Evolutionary conservation across 371 early-diverging fungal genomes (phyloP), one percentile per base, ranked within the genome.

Genomic region (Mucor velutinosus): DNA sequence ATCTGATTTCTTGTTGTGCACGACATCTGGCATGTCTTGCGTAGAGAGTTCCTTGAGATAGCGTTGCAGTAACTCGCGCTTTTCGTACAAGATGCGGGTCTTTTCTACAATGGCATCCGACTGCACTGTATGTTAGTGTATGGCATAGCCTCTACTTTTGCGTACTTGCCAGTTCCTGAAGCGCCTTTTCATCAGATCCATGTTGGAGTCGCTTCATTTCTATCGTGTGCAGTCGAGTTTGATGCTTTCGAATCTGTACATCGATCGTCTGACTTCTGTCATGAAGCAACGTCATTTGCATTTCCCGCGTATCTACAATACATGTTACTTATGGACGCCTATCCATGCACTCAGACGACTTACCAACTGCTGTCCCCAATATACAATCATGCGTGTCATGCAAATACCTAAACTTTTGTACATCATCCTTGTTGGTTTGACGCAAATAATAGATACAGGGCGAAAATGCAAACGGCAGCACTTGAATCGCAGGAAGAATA

Each of bases 381-480:
- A 67, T 65, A 67, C 79, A 79, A 14, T 73, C 69, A 66, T 86
- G 80, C 3, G 78, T 72, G 1, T 61, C 62, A 37, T 65, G 59
- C 66, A 81, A 73, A 51, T 76, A 71, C 23, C 60, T 56, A 45
- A 69, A 64, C 29, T 69, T 66, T 30, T 69, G 67, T 15, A 60
- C 58, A 21, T 67, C 74, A 10, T 60, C 63, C 43, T 78, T 69
- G 43, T 79, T 68, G 23, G 67, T 66, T 57, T 78, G 74, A 58
- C 76, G 83, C 45, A 70, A 76, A 66, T 85, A 83, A 41, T 80
- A 73, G 21, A 89, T 60, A 49, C 82, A 71, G 0, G 89, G 89
- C 8, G 82, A 66, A 71, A 83, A 87, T 12, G 81, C 67, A 59
- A 89, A 88, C 0, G 90, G 84, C 15, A 79, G 64, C 55, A 87